These are phyloP conservation scores for Phaffomyces opuntiae DNA, from an alignment of 805 yeast species.

Conservation along the genomic window DNA sequence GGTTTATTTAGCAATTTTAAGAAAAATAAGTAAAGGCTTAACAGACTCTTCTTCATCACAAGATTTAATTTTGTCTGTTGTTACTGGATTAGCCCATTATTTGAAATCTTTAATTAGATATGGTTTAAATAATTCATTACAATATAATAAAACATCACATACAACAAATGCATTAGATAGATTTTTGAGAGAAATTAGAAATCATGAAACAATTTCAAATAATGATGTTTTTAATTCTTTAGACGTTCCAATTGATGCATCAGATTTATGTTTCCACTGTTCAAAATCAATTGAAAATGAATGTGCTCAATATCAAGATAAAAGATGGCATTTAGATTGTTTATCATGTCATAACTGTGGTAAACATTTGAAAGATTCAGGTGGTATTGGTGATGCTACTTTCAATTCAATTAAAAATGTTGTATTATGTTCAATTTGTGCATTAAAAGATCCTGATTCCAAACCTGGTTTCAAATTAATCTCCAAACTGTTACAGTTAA, in stretches of 20 bases:
- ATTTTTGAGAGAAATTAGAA: constrained; percentile 49
- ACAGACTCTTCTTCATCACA: constrained; percentile 40
- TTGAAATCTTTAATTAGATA: constrained; percentile 76
- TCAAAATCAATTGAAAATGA: constrained; percentile 73
- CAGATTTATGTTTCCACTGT: constrained; percentile 73
- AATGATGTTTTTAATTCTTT: constrained; percentile 28
- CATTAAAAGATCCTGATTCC: constrained; percentile 41
- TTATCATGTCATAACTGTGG: constrained; percentile 58
- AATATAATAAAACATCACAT: constrained; percentile 48
- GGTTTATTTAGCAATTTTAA: constrained; percentile 75
- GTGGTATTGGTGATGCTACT: constrained; percentile 40
- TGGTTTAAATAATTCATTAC: constrained; percentile 74
- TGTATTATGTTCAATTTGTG: constrained; percentile 60
- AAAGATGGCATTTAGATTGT: constrained; percentile 81
- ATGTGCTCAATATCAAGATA: constrained; percentile 55
- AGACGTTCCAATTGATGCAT: constrained; percentile 49
- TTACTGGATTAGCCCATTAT: constrained; percentile 90
- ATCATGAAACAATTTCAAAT: constrained; percentile 35
- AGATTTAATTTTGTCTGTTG: constrained; percentile 61
- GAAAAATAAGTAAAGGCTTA: constrained; percentile 44
- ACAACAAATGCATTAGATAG: constrained; percentile 56
- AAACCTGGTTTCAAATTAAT: constrained; percentile 53
- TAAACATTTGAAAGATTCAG: constrained; percentile 29
- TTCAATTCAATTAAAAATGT: constrained; percentile 26
- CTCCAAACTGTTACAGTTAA: constrained; percentile 64